Conservation (phyloP, 805 yeast genomes). For the Candida cerambycidarum region DNA sequence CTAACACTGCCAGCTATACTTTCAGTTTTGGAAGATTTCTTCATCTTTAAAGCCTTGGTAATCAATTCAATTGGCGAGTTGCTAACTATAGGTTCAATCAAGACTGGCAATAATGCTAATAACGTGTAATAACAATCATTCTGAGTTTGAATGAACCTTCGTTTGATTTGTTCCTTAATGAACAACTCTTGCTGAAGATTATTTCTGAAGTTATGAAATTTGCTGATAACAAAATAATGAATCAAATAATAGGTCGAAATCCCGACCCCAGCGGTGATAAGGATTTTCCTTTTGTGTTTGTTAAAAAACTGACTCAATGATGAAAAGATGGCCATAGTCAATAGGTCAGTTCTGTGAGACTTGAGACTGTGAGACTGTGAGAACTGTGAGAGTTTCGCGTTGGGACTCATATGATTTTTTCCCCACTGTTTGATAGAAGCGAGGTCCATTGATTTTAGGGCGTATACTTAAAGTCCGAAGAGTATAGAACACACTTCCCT, state of each 20-base stretch:
- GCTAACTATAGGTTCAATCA: constrained; percentile 62
- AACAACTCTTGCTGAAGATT: constrained; percentile 40
- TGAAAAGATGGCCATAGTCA: constrained; percentile 40
- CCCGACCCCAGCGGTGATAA: constrained; percentile 33
- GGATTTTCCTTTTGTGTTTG: constrained; percentile 38
- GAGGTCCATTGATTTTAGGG: not conserved
- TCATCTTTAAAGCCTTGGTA: constrained; percentile 65
- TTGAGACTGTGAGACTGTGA: too few relatives aligned
- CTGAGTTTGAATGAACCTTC: constrained; percentile 89
- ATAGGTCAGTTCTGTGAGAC: too few relatives aligned
- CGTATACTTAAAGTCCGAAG: not conserved
- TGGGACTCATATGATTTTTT: constrained; percentile 2
- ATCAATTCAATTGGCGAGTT: constrained; percentile 69
- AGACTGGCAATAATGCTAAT: constrained; percentile 75
- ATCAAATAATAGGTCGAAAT: constrained; percentile 37
- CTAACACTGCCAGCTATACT: constrained; percentile 15
- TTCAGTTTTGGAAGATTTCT: constrained; percentile 32
- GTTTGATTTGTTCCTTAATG: constrained; percentile 55
- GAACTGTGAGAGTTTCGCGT: too few relatives aligned
- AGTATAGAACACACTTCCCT: too few relatives aligned
- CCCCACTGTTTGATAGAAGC: not conserved
- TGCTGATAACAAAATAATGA: constrained; percentile 38
- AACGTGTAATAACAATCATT: constrained; percentile 85
- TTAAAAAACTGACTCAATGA: constrained; percentile 40
- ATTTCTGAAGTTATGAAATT: constrained; percentile 40